Base-by-base conservation (phyloP, 78 protist genomes). In the Dictyostelium citrinum region DNA sequence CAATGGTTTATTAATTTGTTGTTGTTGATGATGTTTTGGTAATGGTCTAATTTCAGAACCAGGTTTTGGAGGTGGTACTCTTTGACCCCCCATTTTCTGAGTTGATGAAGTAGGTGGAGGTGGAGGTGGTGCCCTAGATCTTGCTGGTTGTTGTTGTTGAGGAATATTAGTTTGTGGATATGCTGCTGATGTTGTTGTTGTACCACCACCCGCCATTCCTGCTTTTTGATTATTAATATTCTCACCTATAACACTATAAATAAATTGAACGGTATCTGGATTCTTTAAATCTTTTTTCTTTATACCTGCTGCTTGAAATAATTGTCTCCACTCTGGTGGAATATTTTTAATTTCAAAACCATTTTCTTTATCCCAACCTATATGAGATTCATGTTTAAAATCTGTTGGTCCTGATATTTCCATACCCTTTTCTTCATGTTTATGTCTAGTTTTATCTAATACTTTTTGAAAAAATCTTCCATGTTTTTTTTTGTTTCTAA, bases 381-480 rank as follows among this genome's bases (percentile, higher is more conserved):
- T 95, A 80, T 86, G 95, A 11, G 51, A 17, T 20, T 93, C 97
- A 70, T 95, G 97, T 35, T 90, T 93, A 45, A 95, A 95, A 39
- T 81, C 90, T 3, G 97, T 95, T 24, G 97, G 97, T 0, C 61
- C 86, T 22, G 95, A 88, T 8, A 95, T 95, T 3, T 60, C 68
- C 71, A 82, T 31, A 11, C 80, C 74, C 35, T 86, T 86, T 2
- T 75, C 72, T 22, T 77, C 84, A 20, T 80, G 9, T 43, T 27
- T 35, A 22, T 43, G 55, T 41, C 22, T 43, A 6, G 45, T 75
- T 75, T 75, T 75, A 75, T 75, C 81, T 72, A 37, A 37, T 9
- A 72, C 41, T 17, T 37, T 75, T 43, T 43, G 61, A 75, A 75
- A 41, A 9, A 41, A 75, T 41, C 81, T 72, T 11, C 77, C 77